Evolutionary conservation across 2,329 filamentous ascomycete species (phyloP).

Genomic region (Cladophialophora chaetospira): DNA sequence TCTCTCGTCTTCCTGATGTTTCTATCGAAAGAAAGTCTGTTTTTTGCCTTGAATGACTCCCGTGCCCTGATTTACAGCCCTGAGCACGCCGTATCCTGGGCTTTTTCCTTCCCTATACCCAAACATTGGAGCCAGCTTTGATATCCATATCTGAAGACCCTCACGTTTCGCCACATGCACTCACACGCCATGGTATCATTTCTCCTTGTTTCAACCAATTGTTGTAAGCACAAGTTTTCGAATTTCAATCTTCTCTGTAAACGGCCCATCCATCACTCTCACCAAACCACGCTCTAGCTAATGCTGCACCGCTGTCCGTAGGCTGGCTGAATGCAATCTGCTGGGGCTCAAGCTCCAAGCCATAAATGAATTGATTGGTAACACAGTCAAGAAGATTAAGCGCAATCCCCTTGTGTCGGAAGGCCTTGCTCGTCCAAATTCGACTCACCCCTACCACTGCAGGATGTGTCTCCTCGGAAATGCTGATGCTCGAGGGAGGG

Average conservation of each 20-base stretch:
- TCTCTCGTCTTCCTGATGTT: not conserved
- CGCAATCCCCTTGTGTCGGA: conserved; percentile 60
- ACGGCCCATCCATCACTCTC: conserved; percentile 60
- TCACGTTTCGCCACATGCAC: not conserved
- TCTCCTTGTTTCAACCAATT: not conserved
- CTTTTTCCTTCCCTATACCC: conserved; percentile 3
- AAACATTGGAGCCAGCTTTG: not conserved
- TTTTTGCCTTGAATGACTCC: not conserved
- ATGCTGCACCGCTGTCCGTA: conserved; percentile 60
- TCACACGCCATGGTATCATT: not conserved
- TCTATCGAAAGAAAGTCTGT: conserved; percentile 1
- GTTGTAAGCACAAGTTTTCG: conserved; percentile 5
- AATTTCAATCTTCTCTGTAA: conserved; percentile 53
- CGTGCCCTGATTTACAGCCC: conserved; percentile 6
- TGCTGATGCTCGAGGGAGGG: conserved; percentile 48
- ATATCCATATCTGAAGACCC: conserved; percentile 1
- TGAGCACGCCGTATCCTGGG: not conserved
- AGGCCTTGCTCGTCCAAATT: conserved; percentile 64
- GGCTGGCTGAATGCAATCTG: conserved; percentile 66
- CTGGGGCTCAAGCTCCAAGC: conserved; percentile 56
- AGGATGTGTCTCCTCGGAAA: conserved; percentile 45
- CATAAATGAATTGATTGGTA: conserved; percentile 57
- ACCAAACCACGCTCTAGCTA: conserved; percentile 62
- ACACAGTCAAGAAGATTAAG: conserved; percentile 59
- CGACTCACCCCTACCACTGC: conserved; percentile 64